Conservation (phyloP, 257 asterid genomes). For the Osmanthus fragrans region DNA sequence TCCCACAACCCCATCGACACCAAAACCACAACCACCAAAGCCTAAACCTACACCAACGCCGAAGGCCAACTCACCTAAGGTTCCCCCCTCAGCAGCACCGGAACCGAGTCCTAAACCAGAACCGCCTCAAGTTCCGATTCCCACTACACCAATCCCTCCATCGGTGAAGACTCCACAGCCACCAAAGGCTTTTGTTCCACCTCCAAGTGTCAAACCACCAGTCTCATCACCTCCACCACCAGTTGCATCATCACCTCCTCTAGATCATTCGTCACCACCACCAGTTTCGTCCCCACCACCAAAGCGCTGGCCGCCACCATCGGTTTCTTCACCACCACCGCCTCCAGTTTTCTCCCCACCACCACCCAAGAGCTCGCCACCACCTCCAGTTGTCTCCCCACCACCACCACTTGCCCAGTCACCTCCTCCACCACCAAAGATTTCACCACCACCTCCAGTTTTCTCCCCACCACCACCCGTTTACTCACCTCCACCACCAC, state of each 20-base stretch:
- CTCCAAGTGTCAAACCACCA: not conserved
- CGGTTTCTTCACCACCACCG: not conserved
- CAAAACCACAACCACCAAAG: slow-evolving; percentile 21
- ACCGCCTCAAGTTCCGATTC: not conserved
- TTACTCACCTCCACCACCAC: not conserved
- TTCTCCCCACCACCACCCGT: not conserved
- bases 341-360: not conserved
- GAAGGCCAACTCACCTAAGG: not conserved
- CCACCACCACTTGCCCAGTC: too few species aligned
- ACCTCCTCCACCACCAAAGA: not conserved
- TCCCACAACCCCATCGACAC: not conserved
- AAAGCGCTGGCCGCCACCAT: not conserved
- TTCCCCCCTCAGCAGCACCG: not conserved
- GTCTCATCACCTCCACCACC: slow-evolving; percentile 2
- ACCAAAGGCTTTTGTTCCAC: not conserved
- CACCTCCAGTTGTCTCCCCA: not conserved
- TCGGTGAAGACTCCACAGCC: not conserved
- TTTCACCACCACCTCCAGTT: not conserved
- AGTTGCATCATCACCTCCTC: not conserved
- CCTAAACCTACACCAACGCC: not conserved
- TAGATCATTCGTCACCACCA: not conserved
- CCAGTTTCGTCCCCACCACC: slow-evolving; percentile 7
- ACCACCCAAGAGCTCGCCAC: not conserved
- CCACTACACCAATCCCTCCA: not conserved
- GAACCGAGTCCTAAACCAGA: too few species aligned